Conservation (phyloP, 257 asterid species). For the Pogostemon cablin region DNA sequence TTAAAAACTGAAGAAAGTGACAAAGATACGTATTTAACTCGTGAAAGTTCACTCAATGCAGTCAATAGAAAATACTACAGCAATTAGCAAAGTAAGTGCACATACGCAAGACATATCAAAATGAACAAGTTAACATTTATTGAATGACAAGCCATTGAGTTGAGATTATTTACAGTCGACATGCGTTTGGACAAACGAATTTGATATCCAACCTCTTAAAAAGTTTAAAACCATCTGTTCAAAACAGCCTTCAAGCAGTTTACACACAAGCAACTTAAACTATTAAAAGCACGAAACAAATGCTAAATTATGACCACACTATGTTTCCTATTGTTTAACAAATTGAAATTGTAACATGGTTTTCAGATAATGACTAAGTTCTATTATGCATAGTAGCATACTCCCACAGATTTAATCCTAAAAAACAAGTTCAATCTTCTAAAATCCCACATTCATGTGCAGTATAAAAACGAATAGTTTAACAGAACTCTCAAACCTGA, state of each 20-base stretch:
- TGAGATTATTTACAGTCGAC: background rate
- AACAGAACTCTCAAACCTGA: constrained; percentile 57
- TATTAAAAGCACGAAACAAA: background rate
- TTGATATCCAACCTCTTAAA: background rate
- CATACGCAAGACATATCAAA: background rate
- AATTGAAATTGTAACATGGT: no score
- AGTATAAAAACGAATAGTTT: background rate
- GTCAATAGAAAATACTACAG: background rate
- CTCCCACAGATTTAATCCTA: background rate
- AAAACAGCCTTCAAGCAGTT: background rate
- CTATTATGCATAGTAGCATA: background rate
- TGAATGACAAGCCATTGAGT: background rate
- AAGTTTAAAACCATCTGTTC: background rate
- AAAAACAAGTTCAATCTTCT: background rate
- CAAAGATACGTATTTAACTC: background rate
- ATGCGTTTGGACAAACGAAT: background rate
- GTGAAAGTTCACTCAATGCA: background rate
- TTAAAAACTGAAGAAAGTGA: background rate
- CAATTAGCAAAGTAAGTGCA: background rate
- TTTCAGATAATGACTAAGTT: background rate
- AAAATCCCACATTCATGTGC: background rate
- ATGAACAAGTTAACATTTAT: background rate
- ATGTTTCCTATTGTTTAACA: background rate
- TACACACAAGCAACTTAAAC: background rate
- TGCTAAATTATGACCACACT: background rate